Evolutionary conservation across 208 protist genomes (phyloP).

Genomic region (Trypanosoma platydactyli): DNA sequence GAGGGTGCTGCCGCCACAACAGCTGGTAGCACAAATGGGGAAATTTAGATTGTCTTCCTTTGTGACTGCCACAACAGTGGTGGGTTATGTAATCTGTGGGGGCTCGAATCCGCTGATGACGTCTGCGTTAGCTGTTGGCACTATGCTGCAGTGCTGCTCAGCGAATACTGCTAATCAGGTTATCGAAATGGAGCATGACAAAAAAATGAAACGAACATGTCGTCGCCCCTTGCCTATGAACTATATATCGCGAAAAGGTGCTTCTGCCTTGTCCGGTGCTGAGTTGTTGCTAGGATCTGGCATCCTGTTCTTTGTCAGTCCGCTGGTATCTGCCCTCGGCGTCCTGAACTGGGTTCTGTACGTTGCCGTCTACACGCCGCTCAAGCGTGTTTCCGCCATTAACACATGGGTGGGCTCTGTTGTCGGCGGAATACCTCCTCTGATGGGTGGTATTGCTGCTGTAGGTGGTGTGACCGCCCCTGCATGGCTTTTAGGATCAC

Average conservation of each 20-base stretch:
- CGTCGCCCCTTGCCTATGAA: conserved; percentile 81
- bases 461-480: conserved; percentile 44
- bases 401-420: conserved; percentile 93
- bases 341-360: conserved; percentile 86
- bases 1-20: conserved; percentile 28
- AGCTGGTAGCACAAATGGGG: conserved; percentile 67
- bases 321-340: conserved; percentile 61
- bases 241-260: conserved; percentile 49
- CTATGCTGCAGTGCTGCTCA: conserved; percentile 80
- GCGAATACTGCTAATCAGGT: conserved; percentile 91
- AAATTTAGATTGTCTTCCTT: conserved; percentile 82
- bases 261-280: conserved; percentile 37
- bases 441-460: conserved; percentile 87
- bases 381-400: conserved; percentile 80
- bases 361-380: conserved; percentile 86
- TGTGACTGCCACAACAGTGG: conserved; percentile 76
- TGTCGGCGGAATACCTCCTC: conserved; percentile 88
- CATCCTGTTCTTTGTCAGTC: conserved; percentile 65
- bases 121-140: conserved; percentile 59
- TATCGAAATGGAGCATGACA: conserved; percentile 79
- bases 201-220: conserved; percentile 90
- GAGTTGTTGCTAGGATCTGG: conserved; percentile 71
- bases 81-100: conserved; percentile 74
- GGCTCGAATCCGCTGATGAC: conserved; percentile 51
- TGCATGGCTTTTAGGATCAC: conserved; percentile 66